Conservation (phyloP, 371 early-diverging fungal species). For the Sporodiniella umbellata region DNA sequence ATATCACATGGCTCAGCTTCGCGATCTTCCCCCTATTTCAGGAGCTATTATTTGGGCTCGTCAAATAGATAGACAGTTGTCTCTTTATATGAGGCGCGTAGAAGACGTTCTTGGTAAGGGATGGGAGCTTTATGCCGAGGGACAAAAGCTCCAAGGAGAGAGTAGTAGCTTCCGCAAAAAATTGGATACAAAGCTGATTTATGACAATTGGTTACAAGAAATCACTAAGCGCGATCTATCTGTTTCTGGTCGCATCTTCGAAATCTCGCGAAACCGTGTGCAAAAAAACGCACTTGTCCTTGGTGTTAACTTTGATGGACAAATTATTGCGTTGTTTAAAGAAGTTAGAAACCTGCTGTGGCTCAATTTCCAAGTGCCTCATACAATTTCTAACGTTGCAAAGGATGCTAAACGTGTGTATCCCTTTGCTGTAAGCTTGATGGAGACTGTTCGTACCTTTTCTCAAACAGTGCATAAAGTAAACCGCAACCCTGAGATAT, state of each 20-base stretch:
- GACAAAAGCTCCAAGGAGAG: slow-evolving; percentile 90
- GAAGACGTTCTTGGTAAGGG: slow-evolving; percentile 97
- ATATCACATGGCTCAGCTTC: slow-evolving; percentile 82
- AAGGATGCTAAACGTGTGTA: slow-evolving; percentile 97
- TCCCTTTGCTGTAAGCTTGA: slow-evolving; percentile 95
- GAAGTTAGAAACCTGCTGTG: slow-evolving; percentile 94
- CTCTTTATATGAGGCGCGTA: slow-evolving; percentile 93
- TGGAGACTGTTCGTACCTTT: slow-evolving; percentile 93
- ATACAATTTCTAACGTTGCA: slow-evolving; percentile 87
- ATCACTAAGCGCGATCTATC: slow-evolving; percentile 82
- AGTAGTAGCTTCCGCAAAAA: slow-evolving; percentile 90
- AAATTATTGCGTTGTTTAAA: slow-evolving; percentile 94
- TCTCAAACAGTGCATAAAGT: slow-evolving; percentile 82
- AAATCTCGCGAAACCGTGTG: slow-evolving; percentile 83
- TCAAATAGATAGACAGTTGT: slow-evolving; percentile 96
- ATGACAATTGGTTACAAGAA: slow-evolving; percentile 90
- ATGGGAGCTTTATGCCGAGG: slow-evolving; percentile 97
- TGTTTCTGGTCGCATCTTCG: slow-evolving; percentile 91
- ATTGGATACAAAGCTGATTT: slow-evolving; percentile 86
- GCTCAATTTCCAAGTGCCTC: slow-evolving; percentile 92
- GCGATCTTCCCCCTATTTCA: slow-evolving; percentile 92
- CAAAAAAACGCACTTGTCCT: slow-evolving; percentile 77
- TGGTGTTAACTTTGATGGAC: slow-evolving; percentile 91
- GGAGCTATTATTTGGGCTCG: slow-evolving; percentile 98
- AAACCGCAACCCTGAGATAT: slow-evolving; percentile 72